phyloP scores from a whole-genome alignment of 495 filamentous ascomycete genomes.

The Jackrogersella multiformis region DNA sequence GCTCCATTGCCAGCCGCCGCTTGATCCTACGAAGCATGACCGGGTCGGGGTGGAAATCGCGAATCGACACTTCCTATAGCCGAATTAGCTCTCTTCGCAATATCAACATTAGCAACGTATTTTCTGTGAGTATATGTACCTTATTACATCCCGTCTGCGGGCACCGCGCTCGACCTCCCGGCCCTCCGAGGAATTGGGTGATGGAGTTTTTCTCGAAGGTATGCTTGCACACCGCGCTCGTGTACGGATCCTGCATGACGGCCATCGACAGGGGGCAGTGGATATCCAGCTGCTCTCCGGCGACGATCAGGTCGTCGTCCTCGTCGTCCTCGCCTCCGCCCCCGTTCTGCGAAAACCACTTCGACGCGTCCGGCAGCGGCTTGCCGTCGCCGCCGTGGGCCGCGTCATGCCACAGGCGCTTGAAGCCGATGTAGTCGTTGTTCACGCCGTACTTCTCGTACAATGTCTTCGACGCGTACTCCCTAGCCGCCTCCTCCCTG shows the following conservation, averaged over 20 bases:
- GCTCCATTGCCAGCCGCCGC: slow-evolving; percentile 47
- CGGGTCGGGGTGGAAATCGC: slow-evolving; percentile 54
- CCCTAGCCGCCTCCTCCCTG: slow-evolving; percentile 45
- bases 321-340: slow-evolving; percentile 52
- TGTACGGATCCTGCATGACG: slow-evolving; percentile 75
- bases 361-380: slow-evolving; percentile 71
- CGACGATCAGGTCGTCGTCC: slow-evolving; percentile 81
- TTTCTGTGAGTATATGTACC: slow-evolving; percentile 40
- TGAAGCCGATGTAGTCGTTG: slow-evolving; percentile 83
- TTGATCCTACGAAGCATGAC: slow-evolving; percentile 54
- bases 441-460: slow-evolving; percentile 72
- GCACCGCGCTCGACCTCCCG: slow-evolving; percentile 46
- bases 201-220: slow-evolving; percentile 83
- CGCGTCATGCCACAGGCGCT: slow-evolving; percentile 78
- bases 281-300: slow-evolving; percentile 72
- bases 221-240: slow-evolving; percentile 81
- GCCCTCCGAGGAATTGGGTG: slow-evolving; percentile 63
- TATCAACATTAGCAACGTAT: neutral
- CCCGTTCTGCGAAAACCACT: slow-evolving; percentile 71
- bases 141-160: slow-evolving; percentile 56
- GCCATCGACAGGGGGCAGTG: slow-evolving; percentile 84
- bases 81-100: slow-evolving; percentile 4
- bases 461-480: slow-evolving; percentile 53
- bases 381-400: slow-evolving; percentile 70
- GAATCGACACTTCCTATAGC: slow-evolving; percentile 47